Percentiles rank a stretch among this genome's conserved stretches.
These are phyloP conservation scores for Plasmodium gonderi DNA, from an alignment of 169 alveolate genomes.

Conservation along the genomic window DNA sequence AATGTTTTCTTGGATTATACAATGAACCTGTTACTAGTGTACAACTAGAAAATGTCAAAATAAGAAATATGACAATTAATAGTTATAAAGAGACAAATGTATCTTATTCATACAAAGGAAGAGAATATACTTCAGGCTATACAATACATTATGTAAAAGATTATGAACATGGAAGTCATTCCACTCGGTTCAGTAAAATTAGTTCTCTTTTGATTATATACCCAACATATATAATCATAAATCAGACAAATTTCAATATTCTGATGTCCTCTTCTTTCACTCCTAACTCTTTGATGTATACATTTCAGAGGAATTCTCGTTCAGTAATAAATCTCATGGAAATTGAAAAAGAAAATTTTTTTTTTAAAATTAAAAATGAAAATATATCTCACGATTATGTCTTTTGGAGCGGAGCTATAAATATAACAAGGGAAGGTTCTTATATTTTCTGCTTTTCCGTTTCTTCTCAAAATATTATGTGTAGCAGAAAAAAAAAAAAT, in stretches of 20 bases:
- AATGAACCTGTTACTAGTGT: not conserved
- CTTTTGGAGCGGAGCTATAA: constrained; percentile 11
- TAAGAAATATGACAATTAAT: not conserved
- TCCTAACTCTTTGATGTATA: not conserved
- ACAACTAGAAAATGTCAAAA: not conserved
- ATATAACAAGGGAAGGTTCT: constrained; percentile 32
- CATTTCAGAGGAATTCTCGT: not conserved
- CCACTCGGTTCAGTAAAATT: not conserved
- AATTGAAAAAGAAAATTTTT: not conserved
- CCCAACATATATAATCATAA: constrained; percentile 16
- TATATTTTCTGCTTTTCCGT: constrained; percentile 8
- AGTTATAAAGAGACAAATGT: not conserved
- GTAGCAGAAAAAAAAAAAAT: not conserved
- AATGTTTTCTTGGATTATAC: not conserved
- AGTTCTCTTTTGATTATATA: not conserved
- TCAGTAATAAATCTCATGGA: constrained; percentile 9
- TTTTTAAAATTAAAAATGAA: constrained; percentile 11
- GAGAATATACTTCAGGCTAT: not conserved
- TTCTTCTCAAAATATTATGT: not conserved
- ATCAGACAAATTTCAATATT: constrained; percentile 20
- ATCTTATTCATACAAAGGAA: not conserved
- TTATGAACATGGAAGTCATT: not conserved
- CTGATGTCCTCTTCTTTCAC: not conserved
- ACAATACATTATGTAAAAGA: not conserved
- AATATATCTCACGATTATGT: not conserved